Percentiles rank a stretch among this genome's conserved stretches.
Evolutionary conservation across 768 basidiomycete genomes (phyloP).

Genomic region (Glaciozyma antarctica): DNA sequence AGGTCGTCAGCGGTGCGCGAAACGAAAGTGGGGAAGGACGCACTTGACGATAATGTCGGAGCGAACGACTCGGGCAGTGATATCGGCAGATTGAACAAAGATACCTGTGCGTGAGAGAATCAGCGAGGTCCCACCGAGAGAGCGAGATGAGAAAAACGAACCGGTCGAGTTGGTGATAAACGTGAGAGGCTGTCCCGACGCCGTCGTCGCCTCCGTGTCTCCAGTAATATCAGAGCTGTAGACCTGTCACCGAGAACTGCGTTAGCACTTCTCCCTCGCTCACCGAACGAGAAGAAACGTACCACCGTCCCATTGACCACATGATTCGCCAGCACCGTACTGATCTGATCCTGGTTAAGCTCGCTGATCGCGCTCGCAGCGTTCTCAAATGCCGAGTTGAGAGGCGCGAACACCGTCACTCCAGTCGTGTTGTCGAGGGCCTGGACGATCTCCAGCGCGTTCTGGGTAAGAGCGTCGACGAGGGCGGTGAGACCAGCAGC

Average conservation of each 20-base stretch:
- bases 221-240: slow-evolving; percentile 38
- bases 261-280: no score
- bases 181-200: slow-evolving; percentile 38
- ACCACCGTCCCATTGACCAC: slow-evolving; percentile 40
- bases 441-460: slow-evolving; percentile 33
- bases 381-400: slow-evolving; percentile 36
- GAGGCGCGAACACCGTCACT: slow-evolving; percentile 41
- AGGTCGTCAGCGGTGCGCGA: no score
- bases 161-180: slow-evolving; percentile 36
- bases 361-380: slow-evolving; percentile 28
- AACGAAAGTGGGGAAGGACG: no score
- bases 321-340: slow-evolving; percentile 35
- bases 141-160: no score
- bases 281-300: no score
- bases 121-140: no score
- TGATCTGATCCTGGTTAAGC: slow-evolving; percentile 36
- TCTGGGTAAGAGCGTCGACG: slow-evolving; percentile 34
- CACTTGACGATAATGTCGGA: slow-evolving; percentile 31
- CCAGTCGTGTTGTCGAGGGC: slow-evolving; percentile 33
- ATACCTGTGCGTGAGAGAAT: slow-evolving; percentile 22
- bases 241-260: slow-evolving; percentile 8
- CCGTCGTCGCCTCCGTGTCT: slow-evolving; percentile 37
- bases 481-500: slow-evolving; percentile 34
- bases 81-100: slow-evolving; percentile 37
- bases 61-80: slow-evolving; percentile 37